These are phyloP conservation scores for Ambispora gerdemannii DNA, from an alignment of 192 early-diverging fungal genomes.

Conservation along the genomic window DNA sequence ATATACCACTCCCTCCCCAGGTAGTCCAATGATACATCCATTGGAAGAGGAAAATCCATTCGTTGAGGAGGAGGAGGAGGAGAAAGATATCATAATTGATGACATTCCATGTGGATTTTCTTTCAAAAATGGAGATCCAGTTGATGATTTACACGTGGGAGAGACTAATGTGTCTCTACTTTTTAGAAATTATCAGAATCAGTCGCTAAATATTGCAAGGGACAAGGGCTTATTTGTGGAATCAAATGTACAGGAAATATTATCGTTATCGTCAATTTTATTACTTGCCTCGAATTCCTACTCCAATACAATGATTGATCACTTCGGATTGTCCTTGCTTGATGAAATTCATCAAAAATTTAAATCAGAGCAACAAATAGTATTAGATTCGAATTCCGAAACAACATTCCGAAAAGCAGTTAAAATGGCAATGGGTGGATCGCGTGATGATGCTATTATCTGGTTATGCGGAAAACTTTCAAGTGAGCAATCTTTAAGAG, in stretches of 20 bases:
- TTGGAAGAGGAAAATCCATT: neutral
- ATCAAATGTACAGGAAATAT: conserved; percentile 30
- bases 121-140: neutral
- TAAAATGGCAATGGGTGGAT: neutral
- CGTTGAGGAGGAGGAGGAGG: neutral
- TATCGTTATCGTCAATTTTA: conserved; percentile 15
- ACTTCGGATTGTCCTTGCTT: conserved; percentile 13
- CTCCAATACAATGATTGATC: conserved; percentile 20
- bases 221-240: neutral
- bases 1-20: neutral
- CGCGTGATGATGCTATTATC: neutral
- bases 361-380: conserved; percentile 3
- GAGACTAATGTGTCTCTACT: conserved; percentile 18
- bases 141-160: conserved; percentile 9
- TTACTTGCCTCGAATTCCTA: neutral
- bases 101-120: conserved; percentile 6
- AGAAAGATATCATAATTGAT: neutral
- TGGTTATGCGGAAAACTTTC: conserved; percentile 1
- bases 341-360: conserved; percentile 27
- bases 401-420: conserved; percentile 17
- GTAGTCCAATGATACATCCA: neutral
- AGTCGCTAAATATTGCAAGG: conserved; percentile 12
- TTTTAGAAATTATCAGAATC: conserved; percentile 16
- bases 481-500: conserved; percentile 7
- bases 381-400: conserved; percentile 13